A percentile compares a stretch with the other conserved stretches of the same genome.
phyloP scores from a whole-genome alignment of 192 early-diverging fungal genomes.

The Coemansia javaensis region DNA sequence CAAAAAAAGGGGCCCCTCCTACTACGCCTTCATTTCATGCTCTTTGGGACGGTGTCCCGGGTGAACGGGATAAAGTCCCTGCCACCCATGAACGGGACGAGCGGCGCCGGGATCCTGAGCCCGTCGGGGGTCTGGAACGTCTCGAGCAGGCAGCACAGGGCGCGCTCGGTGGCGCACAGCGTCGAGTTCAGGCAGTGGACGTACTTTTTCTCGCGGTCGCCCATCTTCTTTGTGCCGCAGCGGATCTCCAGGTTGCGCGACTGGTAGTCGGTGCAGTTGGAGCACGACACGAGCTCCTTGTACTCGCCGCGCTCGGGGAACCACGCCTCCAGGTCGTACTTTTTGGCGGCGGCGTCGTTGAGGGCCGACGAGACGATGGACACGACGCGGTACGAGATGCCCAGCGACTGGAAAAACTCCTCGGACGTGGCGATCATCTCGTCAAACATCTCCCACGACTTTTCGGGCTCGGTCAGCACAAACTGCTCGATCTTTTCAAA shows the following conservation, averaged over 20 bases:
- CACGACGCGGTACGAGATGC: conserved; percentile 91
- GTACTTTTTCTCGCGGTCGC: conserved; percentile 89
- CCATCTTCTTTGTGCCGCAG: conserved; percentile 95
- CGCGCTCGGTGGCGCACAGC: conserved; percentile 90
- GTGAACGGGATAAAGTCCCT: conserved; percentile 82
- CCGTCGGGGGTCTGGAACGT: conserved; percentile 93
- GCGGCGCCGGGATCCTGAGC: conserved; percentile 76
- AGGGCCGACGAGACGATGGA: conserved; percentile 95
- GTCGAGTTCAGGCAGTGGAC: conserved; percentile 98
- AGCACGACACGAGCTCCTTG: conserved; percentile 98
- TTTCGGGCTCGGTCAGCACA: conserved; percentile 90
- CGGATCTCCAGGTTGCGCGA: conserved; percentile 90
- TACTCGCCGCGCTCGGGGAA: conserved; percentile 98
- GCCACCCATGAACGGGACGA: conserved; percentile 93
- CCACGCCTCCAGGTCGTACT: conserved; percentile 99
- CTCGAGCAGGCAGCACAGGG: conserved; percentile 92
- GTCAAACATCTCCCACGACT: conserved; percentile 98
- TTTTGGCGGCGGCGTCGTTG: conserved; percentile 98
- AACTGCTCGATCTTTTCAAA: conserved; percentile 99
- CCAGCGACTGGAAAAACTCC: conserved; percentile 93
- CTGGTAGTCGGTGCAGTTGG: conserved; percentile 99
- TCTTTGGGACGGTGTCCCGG: conserved; percentile 34
- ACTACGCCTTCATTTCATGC: conserved; percentile 13
- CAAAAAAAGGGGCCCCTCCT: too few relatives aligned
- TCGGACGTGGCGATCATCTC: conserved; percentile 89